Conservation (phyloP, 176 grass and related monocot genomes). For the Guadua angustifolia region DNA sequence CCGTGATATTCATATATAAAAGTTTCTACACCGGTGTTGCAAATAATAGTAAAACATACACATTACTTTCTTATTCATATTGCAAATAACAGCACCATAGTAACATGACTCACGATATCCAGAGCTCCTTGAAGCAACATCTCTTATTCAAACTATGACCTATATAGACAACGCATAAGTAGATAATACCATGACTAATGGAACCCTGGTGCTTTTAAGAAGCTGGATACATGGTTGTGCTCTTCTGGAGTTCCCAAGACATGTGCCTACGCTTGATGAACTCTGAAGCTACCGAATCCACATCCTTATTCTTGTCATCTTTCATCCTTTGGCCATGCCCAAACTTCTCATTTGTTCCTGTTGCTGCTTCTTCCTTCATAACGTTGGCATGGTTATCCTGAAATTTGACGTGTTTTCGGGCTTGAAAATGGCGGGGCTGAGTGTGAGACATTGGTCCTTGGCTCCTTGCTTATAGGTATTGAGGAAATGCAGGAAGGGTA, state of each 20-base stretch:
- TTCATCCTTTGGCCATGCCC: conserved; percentile 19
- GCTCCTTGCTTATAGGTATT: conserved; percentile 29
- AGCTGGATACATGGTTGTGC: conserved; percentile 61
- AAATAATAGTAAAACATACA: conserved; percentile 27
- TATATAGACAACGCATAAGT: conserved; percentile 27
- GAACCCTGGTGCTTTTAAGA: conserved; percentile 31
- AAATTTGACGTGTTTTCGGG: conserved; percentile 43
- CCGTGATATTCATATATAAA: conserved; percentile 15
- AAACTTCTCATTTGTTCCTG: conserved; percentile 14
- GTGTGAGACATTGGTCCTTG: conserved; percentile 41
- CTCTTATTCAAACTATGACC: conserved; percentile 44
- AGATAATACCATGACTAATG: conserved; percentile 28
- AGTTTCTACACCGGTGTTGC: conserved; percentile 3
- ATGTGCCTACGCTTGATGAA: conserved; percentile 66
- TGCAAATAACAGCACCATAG: conserved; percentile 7
- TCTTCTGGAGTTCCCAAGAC: conserved; percentile 68
- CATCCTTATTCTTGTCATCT: conserved; percentile 52
- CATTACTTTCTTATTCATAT: conserved; percentile 41
- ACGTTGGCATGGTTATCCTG: conserved; percentile 38
- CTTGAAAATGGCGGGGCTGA: conserved; percentile 22
- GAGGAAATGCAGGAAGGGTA: conserved; percentile 6
- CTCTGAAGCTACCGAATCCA: conserved; percentile 57
- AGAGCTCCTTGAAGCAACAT: conserved; percentile 33
- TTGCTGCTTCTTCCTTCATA: conserved; percentile 38
- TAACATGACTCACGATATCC: conserved; percentile 20